phyloP scores from a whole-genome alignment of 495 filamentous ascomycete species.

The Melanomma pulvis-pyrius region DNA sequence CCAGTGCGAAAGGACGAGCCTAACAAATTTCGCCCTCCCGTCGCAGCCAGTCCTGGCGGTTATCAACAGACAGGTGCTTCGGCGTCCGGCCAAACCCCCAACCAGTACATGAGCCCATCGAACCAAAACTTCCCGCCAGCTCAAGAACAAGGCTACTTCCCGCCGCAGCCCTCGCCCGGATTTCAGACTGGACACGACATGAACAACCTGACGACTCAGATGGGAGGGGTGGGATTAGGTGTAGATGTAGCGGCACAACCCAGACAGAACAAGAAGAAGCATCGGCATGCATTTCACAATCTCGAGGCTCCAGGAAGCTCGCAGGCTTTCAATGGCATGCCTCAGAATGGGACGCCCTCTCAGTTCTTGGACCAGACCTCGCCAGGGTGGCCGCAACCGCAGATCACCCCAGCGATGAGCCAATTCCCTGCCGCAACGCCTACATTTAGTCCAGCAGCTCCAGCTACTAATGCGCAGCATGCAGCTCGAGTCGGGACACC shows the following conservation, averaged over 20 bases:
- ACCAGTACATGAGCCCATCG: constrained; percentile 47
- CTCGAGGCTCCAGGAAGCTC: constrained; percentile 72
- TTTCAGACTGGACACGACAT: constrained; percentile 45
- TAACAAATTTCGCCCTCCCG: constrained; percentile 57
- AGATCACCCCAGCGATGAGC: constrained; percentile 59
- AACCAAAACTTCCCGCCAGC: constrained; percentile 38
- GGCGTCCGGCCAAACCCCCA: constrained; percentile 49
- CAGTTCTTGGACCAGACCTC: constrained; percentile 65
- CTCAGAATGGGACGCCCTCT: constrained; percentile 61
- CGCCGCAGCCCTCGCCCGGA: constrained; percentile 21
- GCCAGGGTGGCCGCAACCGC: constrained; percentile 49
- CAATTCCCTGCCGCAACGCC: constrained; percentile 64
- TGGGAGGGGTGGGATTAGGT: constrained; percentile 78
- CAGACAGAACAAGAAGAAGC: constrained; percentile 81
- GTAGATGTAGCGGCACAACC: constrained; percentile 57
- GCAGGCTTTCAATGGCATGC: constrained; percentile 66
- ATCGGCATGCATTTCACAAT: constrained; percentile 88
- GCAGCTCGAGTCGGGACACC: constrained; percentile 53
- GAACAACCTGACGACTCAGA: constrained; percentile 76
- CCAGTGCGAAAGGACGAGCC: constrained; percentile 59
- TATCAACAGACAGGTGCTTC: constrained; percentile 64
- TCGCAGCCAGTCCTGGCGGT: constrained; percentile 53
- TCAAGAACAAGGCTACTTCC: constrained; percentile 43
- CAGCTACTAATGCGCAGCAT: constrained; percentile 59
- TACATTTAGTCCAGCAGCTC: constrained; percentile 59